These are phyloP conservation scores for Colletotrichum acutatum DNA, from an alignment of 2,329 filamentous ascomycete genomes.

Conservation along the genomic window DNA sequence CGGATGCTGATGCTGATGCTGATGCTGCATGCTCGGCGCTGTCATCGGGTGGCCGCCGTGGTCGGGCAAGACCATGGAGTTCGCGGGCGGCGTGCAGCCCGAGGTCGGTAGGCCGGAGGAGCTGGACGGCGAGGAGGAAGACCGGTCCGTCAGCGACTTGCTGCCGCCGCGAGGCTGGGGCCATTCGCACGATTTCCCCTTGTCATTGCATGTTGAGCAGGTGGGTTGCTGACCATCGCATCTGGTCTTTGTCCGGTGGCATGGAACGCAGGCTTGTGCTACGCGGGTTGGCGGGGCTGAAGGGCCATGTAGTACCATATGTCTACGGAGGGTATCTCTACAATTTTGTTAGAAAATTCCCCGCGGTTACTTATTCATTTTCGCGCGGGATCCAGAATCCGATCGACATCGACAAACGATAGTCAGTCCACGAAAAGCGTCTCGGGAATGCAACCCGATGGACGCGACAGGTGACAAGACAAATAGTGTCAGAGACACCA, in stretches of 20 bases:
- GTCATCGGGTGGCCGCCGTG: not conserved
- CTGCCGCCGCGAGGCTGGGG: constrained; percentile 3
- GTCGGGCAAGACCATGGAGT: not conserved
- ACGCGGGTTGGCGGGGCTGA: constrained; percentile 27
- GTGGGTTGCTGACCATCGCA: constrained; percentile 26
- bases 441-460: not conserved
- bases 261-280: constrained; percentile 27
- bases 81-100: not conserved
- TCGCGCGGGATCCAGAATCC: not conserved
- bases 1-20: not conserved
- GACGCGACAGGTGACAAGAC: not conserved
- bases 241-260: constrained; percentile 29
- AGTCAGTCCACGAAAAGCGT: not conserved
- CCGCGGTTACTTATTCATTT: constrained; percentile 1
- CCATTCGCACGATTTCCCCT: constrained; percentile 23
- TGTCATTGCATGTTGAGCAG: constrained; percentile 24
- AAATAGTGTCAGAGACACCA: not conserved
- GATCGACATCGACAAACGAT: not conserved
- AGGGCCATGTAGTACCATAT: constrained; percentile 28
- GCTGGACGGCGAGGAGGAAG: not conserved
- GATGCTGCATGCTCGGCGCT: not conserved
- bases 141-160: too few species aligned
- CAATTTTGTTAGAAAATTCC: not conserved
- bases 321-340: constrained; percentile 31
- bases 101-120: not conserved